Evolutionary conservation across 2,329 filamentous ascomycete genomes (phyloP), one percentile per base, ranked within the genome.

Genomic region (Microsporum ferrugineum): DNA sequence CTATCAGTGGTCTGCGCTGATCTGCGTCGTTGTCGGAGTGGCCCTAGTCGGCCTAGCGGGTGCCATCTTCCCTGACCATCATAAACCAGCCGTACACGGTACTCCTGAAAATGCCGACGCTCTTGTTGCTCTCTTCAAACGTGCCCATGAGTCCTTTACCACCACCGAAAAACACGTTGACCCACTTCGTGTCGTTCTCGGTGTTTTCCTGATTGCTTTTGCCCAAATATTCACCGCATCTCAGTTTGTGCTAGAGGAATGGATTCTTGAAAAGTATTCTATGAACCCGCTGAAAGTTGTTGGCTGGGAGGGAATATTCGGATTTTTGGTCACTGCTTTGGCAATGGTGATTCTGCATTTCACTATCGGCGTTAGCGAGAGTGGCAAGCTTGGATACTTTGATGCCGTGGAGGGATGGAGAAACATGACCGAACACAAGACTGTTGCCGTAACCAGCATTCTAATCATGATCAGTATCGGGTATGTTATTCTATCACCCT

Each of bases 381-480:
- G 81, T 5, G 91, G 91, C 2, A 80, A 78, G 62, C 83, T 88
- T 69, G 92, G 94, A 47, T 91, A 91, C 71, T 99, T 97, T 73
- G 94, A 99, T 73, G 86, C 91, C 65, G 83, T 80, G 3, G 91
- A 96, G 72, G 92, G 91, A 12, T 88, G 90, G 79, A 83, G 84
- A 64, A 84, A 97, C 75, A 85, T 99, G 75, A 84, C 84, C 7
- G 78, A 85, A 39, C 85, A 91, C 73, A 82, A 78, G 59, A 77
- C 82, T 14, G 85, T 99, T 63, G 83, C 86, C 34, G 68, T 91
- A 2, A 89, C 89, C 27, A 95, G 90, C 66, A 60, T 97, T 5
- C 74, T 95, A 62, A 97, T 97, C 72, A 99, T 99, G 94, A 82
- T 99, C 66, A 95, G 90, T 69, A 99, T 99, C 68, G 92, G 92